Percentiles rank a stretch among this genome's conserved stretches.
These are phyloP conservation scores for Batkoa obscura DNA, from an alignment of 371 early-diverging fungal species.

Conservation along the genomic window DNA sequence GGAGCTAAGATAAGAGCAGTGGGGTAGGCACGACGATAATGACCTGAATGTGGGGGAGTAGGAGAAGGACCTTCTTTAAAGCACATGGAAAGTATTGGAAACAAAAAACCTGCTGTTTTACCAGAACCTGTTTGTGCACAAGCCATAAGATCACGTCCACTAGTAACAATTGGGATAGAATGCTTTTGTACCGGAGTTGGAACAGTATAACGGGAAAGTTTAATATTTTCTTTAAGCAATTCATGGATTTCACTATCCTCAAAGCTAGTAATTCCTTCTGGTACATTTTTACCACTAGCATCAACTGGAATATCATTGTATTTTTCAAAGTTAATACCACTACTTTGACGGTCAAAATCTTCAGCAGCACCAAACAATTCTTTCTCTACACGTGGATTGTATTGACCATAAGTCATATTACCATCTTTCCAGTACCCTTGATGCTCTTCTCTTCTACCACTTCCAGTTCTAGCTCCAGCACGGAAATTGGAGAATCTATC, in stretches of 20 bases:
- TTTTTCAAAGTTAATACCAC: constrained; percentile 93
- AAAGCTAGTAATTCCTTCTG: constrained; percentile 17
- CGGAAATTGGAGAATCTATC: constrained; percentile 18
- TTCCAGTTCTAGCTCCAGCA: constrained; percentile 19
- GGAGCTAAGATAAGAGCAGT: constrained; percentile 82
- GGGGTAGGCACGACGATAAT: constrained; percentile 68
- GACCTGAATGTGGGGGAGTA: constrained; percentile 31
- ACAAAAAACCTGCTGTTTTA: constrained; percentile 77
- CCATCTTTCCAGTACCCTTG: constrained; percentile 42
- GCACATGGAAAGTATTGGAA: constrained; percentile 72
- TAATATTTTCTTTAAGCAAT: constrained; percentile 78
- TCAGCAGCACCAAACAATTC: constrained; percentile 58
- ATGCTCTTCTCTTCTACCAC: constrained; percentile 26
- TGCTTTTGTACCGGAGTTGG: constrained; percentile 94
- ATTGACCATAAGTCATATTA: constrained; percentile 43
- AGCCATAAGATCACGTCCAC: constrained; percentile 58
- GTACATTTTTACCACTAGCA: constrained; percentile 61
- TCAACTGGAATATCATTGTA: constrained; percentile 95
- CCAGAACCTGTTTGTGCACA: constrained; percentile 95
- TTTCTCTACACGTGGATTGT: constrained; percentile 53
- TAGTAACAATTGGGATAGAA: constrained; percentile 73
- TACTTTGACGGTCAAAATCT: constrained; percentile 40
- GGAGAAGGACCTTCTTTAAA: constrained; percentile 78
- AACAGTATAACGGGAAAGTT: constrained; percentile 66
- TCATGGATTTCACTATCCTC: constrained; percentile 59